phyloP scores from a whole-genome alignment of 2,329 filamentous ascomycete genomes.

The Periconia macrospinosa region DNA sequence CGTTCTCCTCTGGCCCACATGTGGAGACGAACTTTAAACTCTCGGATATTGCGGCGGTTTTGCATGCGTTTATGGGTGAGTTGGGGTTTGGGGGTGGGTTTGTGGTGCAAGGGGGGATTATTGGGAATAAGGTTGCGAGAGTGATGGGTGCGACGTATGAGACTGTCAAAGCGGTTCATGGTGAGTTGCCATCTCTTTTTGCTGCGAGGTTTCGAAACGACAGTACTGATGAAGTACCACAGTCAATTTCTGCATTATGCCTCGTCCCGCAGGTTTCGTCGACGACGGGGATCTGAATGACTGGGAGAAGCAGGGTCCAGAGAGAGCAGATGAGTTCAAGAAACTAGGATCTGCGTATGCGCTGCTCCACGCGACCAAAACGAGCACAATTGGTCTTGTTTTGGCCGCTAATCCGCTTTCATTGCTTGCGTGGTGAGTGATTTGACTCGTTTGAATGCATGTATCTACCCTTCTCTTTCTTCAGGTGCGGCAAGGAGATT shows the following conservation, averaged over 20 bases:
- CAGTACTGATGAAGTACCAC: not conserved
- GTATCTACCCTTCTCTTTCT: constrained; percentile 4
- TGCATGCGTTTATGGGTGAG: constrained; percentile 57
- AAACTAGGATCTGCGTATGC: constrained; percentile 54
- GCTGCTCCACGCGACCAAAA: constrained; percentile 56
- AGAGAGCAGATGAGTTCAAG: constrained; percentile 24
- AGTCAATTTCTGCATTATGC: constrained; percentile 19
- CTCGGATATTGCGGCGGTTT: constrained; percentile 45
- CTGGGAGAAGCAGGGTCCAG: constrained; percentile 20
- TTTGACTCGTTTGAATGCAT: constrained; percentile 33
- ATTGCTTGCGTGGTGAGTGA: constrained; percentile 54
- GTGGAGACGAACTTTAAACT: constrained; percentile 49
- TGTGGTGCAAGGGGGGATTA: constrained; percentile 60
- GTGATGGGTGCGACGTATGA: constrained; percentile 45
- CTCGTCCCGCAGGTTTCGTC: constrained; percentile 7
- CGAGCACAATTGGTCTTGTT: constrained; percentile 60
- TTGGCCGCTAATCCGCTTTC: constrained; percentile 59
- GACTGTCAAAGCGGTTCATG: constrained; percentile 50
- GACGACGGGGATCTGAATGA: constrained; percentile 17
- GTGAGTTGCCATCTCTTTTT: constrained; percentile 9
- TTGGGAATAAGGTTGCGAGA: constrained; percentile 52
- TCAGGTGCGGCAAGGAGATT: not conserved
- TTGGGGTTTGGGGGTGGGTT: constrained; percentile 59
- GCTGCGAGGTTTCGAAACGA: too few relatives aligned
- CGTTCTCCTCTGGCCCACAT: constrained; percentile 53